Conservation (phyloP, 139 green algal species). For the Tetradesmus lagerheimii region DNA sequence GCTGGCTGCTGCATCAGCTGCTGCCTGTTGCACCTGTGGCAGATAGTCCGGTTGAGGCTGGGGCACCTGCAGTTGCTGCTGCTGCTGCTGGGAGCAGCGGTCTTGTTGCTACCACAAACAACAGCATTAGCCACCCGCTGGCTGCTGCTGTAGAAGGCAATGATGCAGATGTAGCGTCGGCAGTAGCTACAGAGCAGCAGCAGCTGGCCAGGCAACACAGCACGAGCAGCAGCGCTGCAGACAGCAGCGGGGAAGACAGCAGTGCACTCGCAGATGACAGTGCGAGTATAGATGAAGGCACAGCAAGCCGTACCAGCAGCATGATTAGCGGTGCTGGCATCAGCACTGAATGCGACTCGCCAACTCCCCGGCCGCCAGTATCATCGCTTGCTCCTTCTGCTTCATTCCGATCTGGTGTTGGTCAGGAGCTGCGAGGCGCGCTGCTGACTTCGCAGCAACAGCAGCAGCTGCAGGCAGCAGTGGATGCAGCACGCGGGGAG, state of each 20-base stretch:
- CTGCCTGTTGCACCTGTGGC: slow-evolving; percentile 1
- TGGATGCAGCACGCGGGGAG: slow-evolving; percentile 38
- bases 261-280: neutral
- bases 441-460: slow-evolving; percentile 33
- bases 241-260: neutral
- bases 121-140: neutral
- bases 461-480: slow-evolving; percentile 53
- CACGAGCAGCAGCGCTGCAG: neutral
- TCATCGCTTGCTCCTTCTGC: neutral
- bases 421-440: neutral
- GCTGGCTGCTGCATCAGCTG: slow-evolving; percentile 41
- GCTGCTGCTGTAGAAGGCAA: neutral
- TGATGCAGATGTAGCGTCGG: neutral
- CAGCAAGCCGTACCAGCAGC: slow-evolving; percentile 23
- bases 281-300: neutral
- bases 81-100: neutral
- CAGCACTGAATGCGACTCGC: neutral
- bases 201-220: slow-evolving; percentile 10
- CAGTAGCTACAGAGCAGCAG: neutral
- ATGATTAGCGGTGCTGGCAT: neutral
- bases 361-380: neutral
- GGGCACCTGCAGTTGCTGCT: neutral
- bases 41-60: neutral
- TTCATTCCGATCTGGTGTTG: neutral
- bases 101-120: neutral